Conservation (phyloP, 73 alveolate species). For the Paramecium bursaria region DNA sequence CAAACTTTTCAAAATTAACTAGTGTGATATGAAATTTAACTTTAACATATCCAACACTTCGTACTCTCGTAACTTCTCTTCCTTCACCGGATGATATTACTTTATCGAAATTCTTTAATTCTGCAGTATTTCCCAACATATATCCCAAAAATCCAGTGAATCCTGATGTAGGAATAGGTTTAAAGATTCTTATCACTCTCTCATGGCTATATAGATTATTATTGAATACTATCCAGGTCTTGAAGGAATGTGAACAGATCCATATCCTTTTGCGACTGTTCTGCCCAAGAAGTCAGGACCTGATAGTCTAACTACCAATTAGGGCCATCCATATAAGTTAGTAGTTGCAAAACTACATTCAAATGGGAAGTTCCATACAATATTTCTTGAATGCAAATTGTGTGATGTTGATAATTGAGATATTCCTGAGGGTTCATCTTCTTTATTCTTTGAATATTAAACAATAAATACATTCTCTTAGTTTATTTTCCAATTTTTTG, state of each 20-base stretch:
- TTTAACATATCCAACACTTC: slow-evolving; percentile 67
- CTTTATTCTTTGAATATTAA: slow-evolving; percentile 27
- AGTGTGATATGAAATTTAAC: slow-evolving; percentile 65
- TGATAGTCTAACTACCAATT: slow-evolving; percentile 50
- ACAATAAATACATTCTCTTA: background rate
- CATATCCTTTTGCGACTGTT: slow-evolving; percentile 69
- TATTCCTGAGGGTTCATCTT: slow-evolving; percentile 59
- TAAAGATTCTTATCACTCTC: slow-evolving; percentile 57
- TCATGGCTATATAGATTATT: slow-evolving; percentile 60
- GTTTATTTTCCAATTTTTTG: slow-evolving; percentile 7
- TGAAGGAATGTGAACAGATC: slow-evolving; percentile 71
- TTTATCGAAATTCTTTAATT: slow-evolving; percentile 59
- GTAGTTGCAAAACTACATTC: slow-evolving; percentile 65
- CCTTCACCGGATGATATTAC: slow-evolving; percentile 72
- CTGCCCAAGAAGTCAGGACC: slow-evolving; percentile 69
- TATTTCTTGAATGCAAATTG: slow-evolving; percentile 64
- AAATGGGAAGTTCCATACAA: slow-evolving; percentile 70
- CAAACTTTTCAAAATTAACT: slow-evolving; percentile 66
- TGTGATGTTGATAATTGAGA: slow-evolving; percentile 66
- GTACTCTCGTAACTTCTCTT: slow-evolving; percentile 72
- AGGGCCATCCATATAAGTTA: slow-evolving; percentile 69
- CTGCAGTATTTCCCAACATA: slow-evolving; percentile 61
- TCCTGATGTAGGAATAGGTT: slow-evolving; percentile 61
- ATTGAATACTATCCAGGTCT: slow-evolving; percentile 67
- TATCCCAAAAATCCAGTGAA: slow-evolving; percentile 66